Base-by-base conservation (phyloP, 768 basidiomycete species). In the Tricholoma sp. region DNA sequence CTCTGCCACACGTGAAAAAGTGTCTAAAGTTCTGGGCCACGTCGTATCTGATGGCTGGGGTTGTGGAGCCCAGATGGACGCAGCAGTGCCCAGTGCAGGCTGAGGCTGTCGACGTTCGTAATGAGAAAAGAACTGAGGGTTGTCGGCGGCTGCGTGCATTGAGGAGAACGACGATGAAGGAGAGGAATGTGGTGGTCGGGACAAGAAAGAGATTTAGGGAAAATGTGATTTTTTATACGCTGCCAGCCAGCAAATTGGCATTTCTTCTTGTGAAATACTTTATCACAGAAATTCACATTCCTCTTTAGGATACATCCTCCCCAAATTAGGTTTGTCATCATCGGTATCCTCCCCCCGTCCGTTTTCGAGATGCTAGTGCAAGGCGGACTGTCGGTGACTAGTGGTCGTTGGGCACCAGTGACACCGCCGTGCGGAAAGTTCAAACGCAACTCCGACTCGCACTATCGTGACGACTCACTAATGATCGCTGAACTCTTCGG, bases 51-150 rank as follows among this genome's bases (percentile, higher is more conserved):
- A 78, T 5, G 81, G 81, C 68, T 86, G 88, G 3, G 88, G 86
- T 66, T 86, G 88, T 7, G 89, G 89, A 0, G 90, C 90, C 89
- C 89, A 92, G 60, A 92, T 91, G 52, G 88, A 89, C 12, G 77
- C 78, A 56, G 74, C 64, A 49, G 77, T 74, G 6, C 77, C 76
- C n/a, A 50, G 16, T 7, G 22, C 45, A 24, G 45, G 22, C 37
- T 73, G 64, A 11, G 69, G 66, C 57, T 74, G 75, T 22, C 80
- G 57, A 21, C 57, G 62, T 49, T 79, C 72, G 52, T 76, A 73
- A 50, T 71, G 59, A 59, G 73, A 70, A 47, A 73, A 65, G 66
- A 69, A 67, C 46, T 74, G 71, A 55, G 71, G 69, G 39, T 68
- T 63, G 53, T 61, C 64, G 52, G 74, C 69, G 59, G 68, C 62